Base-by-base conservation (phyloP, 768 basidiomycete species). In the Trametes cubensis region DNA sequence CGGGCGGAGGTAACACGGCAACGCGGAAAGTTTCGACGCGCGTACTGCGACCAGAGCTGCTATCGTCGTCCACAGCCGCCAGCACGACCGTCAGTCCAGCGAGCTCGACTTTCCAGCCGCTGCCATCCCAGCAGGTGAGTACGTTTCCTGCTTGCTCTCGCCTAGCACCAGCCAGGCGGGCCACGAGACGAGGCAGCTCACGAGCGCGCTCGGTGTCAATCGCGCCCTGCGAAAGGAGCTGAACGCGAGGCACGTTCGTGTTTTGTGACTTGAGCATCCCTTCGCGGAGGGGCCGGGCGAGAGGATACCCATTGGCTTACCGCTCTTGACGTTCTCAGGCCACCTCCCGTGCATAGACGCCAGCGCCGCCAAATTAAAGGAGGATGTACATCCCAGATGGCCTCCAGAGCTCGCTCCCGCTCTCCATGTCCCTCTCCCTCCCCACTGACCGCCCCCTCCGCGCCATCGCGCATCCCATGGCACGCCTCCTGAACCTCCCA, bases 401-500 rank as follows among this genome's bases (percentile, higher is more conserved):
- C 54, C 10, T 38, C 54, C 60, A 30, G 45, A 18, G 45, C 39
- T 25, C 39, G 14, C 57, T 28, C 39, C n/a, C 39, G 14, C 57
- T 28, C 20, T 40, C 56, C 39, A 38, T 61, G 46, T 23, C 47
- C 61, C 45, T 63, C 54, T 21, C 61, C 25, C 69, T 64, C 62
- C 49, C 66, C 41, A 52, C 63, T 5, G 63, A 66, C 67, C 54
- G 38, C 14, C 57, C 66, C 61, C 64, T 72, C 48, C 41, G 57
- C 23, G 52, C 54, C 7, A 38, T 69, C 60, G 38, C 65, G 5
- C 60, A 42, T 38, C 70, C 71, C 25, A 20, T 72, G 34, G 70
- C 66, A 13, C 40, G 58, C 60, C 65, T 67, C 67, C 74, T 86
- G 49, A 81, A 83, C 48, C 78, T 90, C 45, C 76, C 78, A 17